phyloP scores from a whole-genome alignment of 1,139 yeast species.

The Debaryomycetaceae sp. region DNA sequence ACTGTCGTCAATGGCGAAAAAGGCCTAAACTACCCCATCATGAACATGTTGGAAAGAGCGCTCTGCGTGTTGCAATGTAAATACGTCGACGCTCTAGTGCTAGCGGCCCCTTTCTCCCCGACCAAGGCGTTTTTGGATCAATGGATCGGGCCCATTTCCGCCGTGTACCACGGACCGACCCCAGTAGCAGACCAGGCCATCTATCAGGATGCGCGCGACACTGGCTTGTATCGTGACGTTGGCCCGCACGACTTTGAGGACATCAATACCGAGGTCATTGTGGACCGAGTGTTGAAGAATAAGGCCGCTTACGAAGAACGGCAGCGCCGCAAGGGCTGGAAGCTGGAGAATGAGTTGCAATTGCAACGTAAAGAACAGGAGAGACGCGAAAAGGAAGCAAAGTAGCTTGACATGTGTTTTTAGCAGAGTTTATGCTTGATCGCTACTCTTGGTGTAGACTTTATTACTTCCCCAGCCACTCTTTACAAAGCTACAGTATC shows the following conservation, averaged over 20 bases:
- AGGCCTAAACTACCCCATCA: constrained; percentile 68
- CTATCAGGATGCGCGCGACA: constrained; percentile 25
- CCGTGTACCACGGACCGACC: constrained; percentile 59
- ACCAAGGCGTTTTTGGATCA: constrained; percentile 24
- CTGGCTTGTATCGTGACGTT: constrained; percentile 31
- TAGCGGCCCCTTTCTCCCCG: constrained; percentile 58
- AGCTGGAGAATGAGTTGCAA: constrained; percentile 30
- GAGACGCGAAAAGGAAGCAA: constrained; percentile 1
- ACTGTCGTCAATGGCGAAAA: constrained; percentile 42
- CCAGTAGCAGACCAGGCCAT: constrained; percentile 23
- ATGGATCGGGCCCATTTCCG: constrained; percentile 29
- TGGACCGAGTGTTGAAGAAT: constrained; percentile 54
- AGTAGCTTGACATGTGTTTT: no score
- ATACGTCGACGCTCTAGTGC: constrained; percentile 66
- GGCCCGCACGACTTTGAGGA: constrained; percentile 48
- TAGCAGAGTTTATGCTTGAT: no score
- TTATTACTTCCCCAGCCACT: no score
- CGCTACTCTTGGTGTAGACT: no score
- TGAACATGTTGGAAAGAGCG: constrained; percentile 79
- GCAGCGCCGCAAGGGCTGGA: constrained; percentile 72
- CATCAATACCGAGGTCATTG: constrained; percentile 56
- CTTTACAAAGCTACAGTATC: no score
- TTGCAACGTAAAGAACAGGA: constrained; percentile 14
- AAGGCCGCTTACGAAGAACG: constrained; percentile 66
- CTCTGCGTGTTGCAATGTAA: constrained; percentile 81